These are phyloP conservation scores for Pseudonitzschia delicatissima DNA, from an alignment of 108 stramenopile genomes.

Conservation along the genomic window DNA sequence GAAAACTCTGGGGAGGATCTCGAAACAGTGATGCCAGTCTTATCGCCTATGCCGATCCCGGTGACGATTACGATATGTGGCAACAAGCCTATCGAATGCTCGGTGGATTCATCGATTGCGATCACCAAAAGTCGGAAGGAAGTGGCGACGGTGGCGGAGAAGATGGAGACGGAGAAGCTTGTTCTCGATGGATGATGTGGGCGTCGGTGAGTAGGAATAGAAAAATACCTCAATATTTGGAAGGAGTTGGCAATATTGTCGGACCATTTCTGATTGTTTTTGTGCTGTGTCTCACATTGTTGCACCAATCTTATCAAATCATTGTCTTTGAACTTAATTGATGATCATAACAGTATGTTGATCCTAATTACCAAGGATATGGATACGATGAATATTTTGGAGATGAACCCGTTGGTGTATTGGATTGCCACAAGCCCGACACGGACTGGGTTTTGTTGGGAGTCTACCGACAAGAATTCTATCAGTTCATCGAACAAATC, in stretches of 20 bases:
- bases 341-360: conserved; percentile 82
- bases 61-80: conserved; percentile 76
- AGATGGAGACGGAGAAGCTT: conserved; percentile 40
- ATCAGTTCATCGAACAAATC: conserved; percentile 89
- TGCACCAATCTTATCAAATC: not conserved
- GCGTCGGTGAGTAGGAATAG: conserved; percentile 61
- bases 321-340: no score
- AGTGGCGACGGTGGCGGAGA: conserved; percentile 22
- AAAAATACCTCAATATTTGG: not conserved
- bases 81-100: conserved; percentile 79
- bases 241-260: no score
- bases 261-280: not conserved
- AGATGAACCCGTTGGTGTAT: conserved; percentile 39
- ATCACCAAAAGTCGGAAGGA: conserved; percentile 39
- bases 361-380: conserved; percentile 79
- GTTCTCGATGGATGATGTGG: conserved; percentile 85
- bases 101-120: conserved; percentile 83
- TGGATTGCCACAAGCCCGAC: conserved; percentile 81
- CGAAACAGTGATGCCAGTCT: not conserved
- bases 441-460: conserved; percentile 76
- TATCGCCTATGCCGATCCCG: conserved; percentile 42
- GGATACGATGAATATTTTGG: conserved; percentile 72
- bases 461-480: conserved; percentile 87
- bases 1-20: conserved; percentile 28
- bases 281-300: not conserved